phyloP scores from a whole-genome alignment of 495 filamentous ascomycete genomes.

The Xylaria flabelliformis region DNA sequence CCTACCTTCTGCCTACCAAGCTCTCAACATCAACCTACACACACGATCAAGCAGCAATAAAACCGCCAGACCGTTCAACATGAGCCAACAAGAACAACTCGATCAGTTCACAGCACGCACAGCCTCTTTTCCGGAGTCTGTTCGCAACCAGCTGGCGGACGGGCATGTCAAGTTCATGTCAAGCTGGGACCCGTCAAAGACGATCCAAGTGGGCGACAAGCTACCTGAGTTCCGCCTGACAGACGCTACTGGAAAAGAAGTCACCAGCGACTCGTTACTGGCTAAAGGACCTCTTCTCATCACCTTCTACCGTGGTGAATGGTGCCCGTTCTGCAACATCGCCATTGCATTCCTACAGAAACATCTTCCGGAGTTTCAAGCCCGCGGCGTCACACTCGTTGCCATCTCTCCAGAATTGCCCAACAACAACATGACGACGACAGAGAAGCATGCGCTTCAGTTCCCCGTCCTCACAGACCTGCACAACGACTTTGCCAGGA shows the following conservation, averaged over 20 bases:
- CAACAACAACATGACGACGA: constrained; percentile 36
- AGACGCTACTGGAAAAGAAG: constrained; percentile 39
- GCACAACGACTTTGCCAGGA: constrained; percentile 42
- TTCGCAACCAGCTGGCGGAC: constrained; percentile 41
- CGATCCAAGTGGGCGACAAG: constrained; percentile 43
- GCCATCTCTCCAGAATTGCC: constrained; percentile 51
- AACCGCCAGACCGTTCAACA: neutral
- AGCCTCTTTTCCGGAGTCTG: constrained; percentile 19
- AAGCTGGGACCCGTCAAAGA: constrained; percentile 33
- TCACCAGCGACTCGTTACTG: constrained; percentile 41
- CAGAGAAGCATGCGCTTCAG: constrained; percentile 45
- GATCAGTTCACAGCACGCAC: neutral
- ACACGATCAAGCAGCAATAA: neutral
- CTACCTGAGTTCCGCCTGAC: constrained; percentile 42
- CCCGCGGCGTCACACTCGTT: constrained; percentile 48
- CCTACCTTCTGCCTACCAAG: neutral
- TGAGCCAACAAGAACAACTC: constrained; percentile 18
- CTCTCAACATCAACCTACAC: neutral
- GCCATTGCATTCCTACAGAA: constrained; percentile 40
- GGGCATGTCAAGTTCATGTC: constrained; percentile 25
- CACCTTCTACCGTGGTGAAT: constrained; percentile 52
- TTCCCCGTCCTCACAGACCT: constrained; percentile 50
- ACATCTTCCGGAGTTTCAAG: constrained; percentile 39
- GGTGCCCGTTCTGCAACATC: constrained; percentile 55
- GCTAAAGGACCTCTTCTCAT: constrained; percentile 47